Evolutionary conservation across 768 basidiomycete species (phyloP), one percentile per base, ranked within the genome.

Genomic region (Leccinum olivaceopallidum): DNA sequence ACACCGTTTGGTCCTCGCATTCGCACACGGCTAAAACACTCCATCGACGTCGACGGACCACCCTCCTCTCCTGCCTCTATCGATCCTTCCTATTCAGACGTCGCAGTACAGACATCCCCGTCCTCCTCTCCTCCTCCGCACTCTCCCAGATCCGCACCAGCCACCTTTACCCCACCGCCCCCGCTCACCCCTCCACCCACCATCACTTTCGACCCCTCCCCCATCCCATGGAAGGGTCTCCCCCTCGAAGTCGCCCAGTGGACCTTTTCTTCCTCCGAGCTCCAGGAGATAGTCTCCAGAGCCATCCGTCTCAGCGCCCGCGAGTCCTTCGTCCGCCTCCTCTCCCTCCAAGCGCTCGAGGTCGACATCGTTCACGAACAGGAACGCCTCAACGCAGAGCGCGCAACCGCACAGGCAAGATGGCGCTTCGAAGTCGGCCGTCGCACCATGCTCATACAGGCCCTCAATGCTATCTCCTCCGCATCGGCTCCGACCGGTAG

Each of bases 271-370:
- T 90, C 80, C 1, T 32, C 71, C 14, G 74, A 83, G 62, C 81
- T 92, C 32, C 90, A 91, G 67, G 78, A 82, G 24, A 82, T 90
- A 60, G 90, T 90, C 20, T 86, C 89, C 32, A 79, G 83, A 7
- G 87, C 88, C 6, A 90, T 92, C 64, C 83, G 87, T 14, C 76
- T 82, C 20, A 88, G 88, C 10, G 85, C 88, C 0, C 79, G 81
- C 61, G 87, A 88, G 60, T 85, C 87, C 3, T 89, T 85, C 65
- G 83, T 92, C 54, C 88, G 89, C 4, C 77, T 92, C 10, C 79
- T 92, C 22, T 82, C 88, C 13, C 63, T 83, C 14, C 82, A 88
- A 14, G 81, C 82, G 16, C 77, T 90, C 59, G 88, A 90, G 61
- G 77, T 71, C 26, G 79, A 79, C 61, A 76, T 91, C 4, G 82